Conservation (phyloP, 2,329 filamentous ascomycete genomes). For the Aureobasidium sp. region DNA sequence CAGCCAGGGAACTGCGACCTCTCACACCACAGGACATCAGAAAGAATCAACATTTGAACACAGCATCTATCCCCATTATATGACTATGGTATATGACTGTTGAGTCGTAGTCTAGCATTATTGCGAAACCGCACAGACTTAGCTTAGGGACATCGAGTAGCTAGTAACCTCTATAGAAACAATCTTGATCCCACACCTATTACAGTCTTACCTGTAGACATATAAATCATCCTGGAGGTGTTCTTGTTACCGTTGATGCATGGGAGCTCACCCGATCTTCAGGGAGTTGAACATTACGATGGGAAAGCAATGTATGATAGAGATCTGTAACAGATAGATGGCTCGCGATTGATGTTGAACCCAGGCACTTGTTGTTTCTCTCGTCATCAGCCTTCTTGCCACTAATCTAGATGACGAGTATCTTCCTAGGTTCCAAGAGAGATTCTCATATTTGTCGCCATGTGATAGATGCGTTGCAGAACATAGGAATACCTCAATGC, state of each 20-base stretch:
- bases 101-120: background rate
- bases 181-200: background rate
- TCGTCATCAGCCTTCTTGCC: background rate
- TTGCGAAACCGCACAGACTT: background rate
- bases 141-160: background rate
- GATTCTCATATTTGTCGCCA: background rate
- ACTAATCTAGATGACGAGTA: background rate
- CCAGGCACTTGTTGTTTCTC: background rate
- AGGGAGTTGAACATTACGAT: too few relatives aligned
- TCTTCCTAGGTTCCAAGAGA: background rate
- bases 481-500: background rate
- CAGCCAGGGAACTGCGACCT: background rate
- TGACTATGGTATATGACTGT: background rate
- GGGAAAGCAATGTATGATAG: too few relatives aligned
- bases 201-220: too few relatives aligned
- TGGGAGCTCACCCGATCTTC: too few relatives aligned
- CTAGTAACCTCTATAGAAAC: background rate
- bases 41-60: background rate
- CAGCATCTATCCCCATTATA: background rate
- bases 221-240: too few relatives aligned
- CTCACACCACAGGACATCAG: background rate
- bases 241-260: too few relatives aligned
- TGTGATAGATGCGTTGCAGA: background rate
- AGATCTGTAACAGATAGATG: too few relatives aligned
- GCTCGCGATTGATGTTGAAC: background rate